A percentile compares a stretch with the other conserved stretches of the same genome.
Evolutionary conservation across 2,329 filamentous ascomycete genomes (phyloP).

Genomic region (Calonectria pauciramosa): DNA sequence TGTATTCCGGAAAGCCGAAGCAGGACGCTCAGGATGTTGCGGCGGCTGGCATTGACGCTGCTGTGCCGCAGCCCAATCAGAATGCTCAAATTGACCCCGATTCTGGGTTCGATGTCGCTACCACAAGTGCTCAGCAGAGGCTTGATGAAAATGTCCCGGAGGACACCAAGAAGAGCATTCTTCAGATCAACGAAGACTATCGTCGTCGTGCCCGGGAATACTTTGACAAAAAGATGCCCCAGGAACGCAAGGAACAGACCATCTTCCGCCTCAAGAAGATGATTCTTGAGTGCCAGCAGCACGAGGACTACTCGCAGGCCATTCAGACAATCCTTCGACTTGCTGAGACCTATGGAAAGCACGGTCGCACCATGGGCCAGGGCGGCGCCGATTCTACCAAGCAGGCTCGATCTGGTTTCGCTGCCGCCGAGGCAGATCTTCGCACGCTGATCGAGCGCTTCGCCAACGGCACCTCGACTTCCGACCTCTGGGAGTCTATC

Average conservation of each 20-base stretch:
- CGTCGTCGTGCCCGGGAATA: conserved; percentile 76
- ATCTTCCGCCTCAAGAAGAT: conserved; percentile 97
- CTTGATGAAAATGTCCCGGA: conserved; percentile 75
- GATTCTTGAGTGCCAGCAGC: conserved; percentile 95
- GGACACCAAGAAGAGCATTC: conserved; percentile 68
- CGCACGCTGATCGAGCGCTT: conserved; percentile 93
- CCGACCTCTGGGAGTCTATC: conserved; percentile 88
- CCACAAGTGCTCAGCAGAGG: conserved; percentile 67
- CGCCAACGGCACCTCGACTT: conserved; percentile 91
- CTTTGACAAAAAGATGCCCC: conserved; percentile 86
- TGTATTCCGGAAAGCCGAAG: conserved; percentile 68
- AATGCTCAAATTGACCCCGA: conserved; percentile 63
- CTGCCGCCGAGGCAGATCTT: conserved; percentile 80
- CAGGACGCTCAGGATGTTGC: conserved; percentile 74
- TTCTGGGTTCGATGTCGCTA: conserved; percentile 50
- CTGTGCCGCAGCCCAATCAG: conserved; percentile 65
- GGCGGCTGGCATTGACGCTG: conserved; percentile 69
- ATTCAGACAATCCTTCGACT: conserved; percentile 87
- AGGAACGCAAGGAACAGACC: conserved; percentile 92
- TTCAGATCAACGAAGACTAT: conserved; percentile 59
- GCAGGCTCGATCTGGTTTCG: conserved; percentile 77
- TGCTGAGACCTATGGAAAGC: conserved; percentile 86
- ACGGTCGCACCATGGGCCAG: conserved; percentile 75
- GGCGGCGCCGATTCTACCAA: conserved; percentile 78
- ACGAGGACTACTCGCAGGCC: conserved; percentile 93